Conservation (phyloP, 768 basidiomycete genomes). For the Mrakia blollopis region DNA sequence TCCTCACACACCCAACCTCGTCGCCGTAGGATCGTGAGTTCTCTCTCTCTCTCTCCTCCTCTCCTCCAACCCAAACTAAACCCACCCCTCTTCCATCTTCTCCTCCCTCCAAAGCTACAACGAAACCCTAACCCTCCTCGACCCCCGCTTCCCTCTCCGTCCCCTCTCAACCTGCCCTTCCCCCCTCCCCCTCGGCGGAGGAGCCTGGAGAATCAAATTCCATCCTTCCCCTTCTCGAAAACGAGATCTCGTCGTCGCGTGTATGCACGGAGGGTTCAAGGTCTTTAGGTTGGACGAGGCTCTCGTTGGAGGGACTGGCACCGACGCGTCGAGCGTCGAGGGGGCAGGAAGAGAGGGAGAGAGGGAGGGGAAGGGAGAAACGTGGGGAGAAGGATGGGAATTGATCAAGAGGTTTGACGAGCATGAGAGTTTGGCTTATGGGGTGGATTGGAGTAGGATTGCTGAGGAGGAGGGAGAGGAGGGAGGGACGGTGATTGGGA, state of each 20-base stretch:
- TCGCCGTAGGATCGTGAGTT: conserved; percentile 93
- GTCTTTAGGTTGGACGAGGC: conserved; percentile 54
- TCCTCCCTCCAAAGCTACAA: conserved; percentile 63
- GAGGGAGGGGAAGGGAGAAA: conserved; percentile 20
- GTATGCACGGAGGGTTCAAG: conserved; percentile 98
- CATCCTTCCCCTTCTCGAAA: conserved; percentile 67
- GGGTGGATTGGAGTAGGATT: conserved; percentile 75
- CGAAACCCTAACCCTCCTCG: conserved; percentile 71
- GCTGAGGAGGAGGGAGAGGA: background rate
- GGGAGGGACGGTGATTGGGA: conserved; percentile 59
- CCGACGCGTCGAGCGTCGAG: no score
- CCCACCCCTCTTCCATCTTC: background rate
- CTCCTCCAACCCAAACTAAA: conserved; percentile 53
- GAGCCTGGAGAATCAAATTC: conserved; percentile 95
- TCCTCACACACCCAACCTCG: conserved; percentile 67
- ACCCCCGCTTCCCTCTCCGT: conserved; percentile 60
- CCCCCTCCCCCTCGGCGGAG: conserved; percentile 69
- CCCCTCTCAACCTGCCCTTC: conserved; percentile 50
- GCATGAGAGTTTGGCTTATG: conserved; percentile 83
- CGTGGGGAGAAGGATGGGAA: conserved; percentile 36
- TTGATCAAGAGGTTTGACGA: conserved; percentile 60
- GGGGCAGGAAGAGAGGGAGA: conserved; percentile 5
- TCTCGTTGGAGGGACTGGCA: background rate
- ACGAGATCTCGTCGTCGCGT: conserved; percentile 79
- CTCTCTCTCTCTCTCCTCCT: conserved; percentile 45